Evolutionary conservation across 352 stramenopile genomes (phyloP).

Genomic region (Nothophytophthora sp.): DNA sequence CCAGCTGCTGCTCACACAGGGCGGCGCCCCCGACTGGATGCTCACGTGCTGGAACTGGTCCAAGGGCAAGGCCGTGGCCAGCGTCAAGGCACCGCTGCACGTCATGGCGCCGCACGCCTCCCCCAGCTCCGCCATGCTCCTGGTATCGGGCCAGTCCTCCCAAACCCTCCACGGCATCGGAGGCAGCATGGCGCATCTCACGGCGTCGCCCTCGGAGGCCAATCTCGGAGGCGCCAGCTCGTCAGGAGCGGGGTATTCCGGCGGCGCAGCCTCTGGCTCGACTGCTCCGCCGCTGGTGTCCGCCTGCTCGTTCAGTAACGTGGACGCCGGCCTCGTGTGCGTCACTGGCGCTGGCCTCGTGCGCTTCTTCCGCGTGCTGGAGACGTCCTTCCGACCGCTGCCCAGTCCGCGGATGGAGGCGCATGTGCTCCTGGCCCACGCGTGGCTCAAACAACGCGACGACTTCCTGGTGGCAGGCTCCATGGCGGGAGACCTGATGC

Average conservation of each 20-base stretch:
- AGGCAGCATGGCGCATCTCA: conserved; percentile 24
- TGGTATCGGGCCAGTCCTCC: conserved; percentile 23
- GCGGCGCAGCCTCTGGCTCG: not conserved
- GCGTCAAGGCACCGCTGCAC: conserved; percentile 70
- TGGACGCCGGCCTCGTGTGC: conserved; percentile 88
- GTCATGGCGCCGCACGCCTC: conserved; percentile 44
- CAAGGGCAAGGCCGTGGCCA: conserved; percentile 87
- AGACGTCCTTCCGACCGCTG: conserved; percentile 86
- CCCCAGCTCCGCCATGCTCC: conserved; percentile 49
- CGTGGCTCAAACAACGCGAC: conserved; percentile 91
- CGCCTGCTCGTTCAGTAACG: conserved; percentile 87
- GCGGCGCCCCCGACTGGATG: conserved; percentile 83
- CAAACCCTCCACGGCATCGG: conserved; percentile 15
- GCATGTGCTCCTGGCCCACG: conserved; percentile 80
- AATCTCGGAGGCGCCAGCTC: conserved; percentile 14
- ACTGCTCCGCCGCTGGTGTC: conserved; percentile 44
- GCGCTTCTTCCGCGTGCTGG: conserved; percentile 91
- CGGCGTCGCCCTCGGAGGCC: conserved; percentile 22
- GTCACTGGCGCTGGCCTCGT: conserved; percentile 82
- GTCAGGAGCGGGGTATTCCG: conserved; percentile 4
- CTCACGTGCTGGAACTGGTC: conserved; percentile 93
- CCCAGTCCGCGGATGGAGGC: conserved; percentile 74
- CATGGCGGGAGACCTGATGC: conserved; percentile 75
- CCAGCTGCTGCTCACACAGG: conserved; percentile 89
- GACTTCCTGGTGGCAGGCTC: conserved; percentile 90